Evolutionary conservation across 2,329 filamentous ascomycete genomes (phyloP).

Genomic region (Pseudocercospora vitis): DNA sequence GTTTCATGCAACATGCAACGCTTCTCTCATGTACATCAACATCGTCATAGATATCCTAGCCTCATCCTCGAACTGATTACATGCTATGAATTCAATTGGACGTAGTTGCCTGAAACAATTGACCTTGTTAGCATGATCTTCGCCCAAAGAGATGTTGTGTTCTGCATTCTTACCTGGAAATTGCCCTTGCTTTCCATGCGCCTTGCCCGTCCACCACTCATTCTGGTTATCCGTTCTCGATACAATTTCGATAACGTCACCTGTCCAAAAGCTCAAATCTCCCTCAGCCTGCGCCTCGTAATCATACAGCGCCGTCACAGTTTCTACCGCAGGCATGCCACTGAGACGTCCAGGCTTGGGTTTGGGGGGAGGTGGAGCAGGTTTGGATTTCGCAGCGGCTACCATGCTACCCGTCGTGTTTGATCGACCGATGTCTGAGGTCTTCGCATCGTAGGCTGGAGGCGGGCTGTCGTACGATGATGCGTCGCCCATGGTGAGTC

Average conservation of each 20-base stretch:
- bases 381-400: slow-evolving; percentile 50
- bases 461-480: slow-evolving; percentile 24
- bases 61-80: slow-evolving; percentile 5
- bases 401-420: slow-evolving; percentile 43
- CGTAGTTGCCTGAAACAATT: slow-evolving; percentile 46
- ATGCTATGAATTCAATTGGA: slow-evolving; percentile 42
- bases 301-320: slow-evolving; percentile 88
- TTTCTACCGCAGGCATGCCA: slow-evolving; percentile 65
- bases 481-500: slow-evolving; percentile 28
- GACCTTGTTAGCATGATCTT: slow-evolving; percentile 14
- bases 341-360: slow-evolving; percentile 71
- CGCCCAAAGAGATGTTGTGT: too few relatives aligned
- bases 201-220: slow-evolving; percentile 91
- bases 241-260: slow-evolving; percentile 87
- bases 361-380: slow-evolving; percentile 52
- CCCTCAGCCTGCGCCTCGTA: slow-evolving; percentile 94
- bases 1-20: too few relatives aligned
- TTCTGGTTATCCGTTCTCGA: slow-evolving; percentile 76
- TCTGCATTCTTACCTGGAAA: slow-evolving; percentile 92
- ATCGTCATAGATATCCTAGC: background rate
- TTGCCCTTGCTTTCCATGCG: slow-evolving; percentile 79
- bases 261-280: slow-evolving; percentile 84
- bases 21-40: too few relatives aligned
- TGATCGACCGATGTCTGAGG: slow-evolving; percentile 32
- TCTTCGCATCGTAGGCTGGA: slow-evolving; percentile 31